phyloP scores from a whole-genome alignment of 78 protist genomes.

The Emiliania huxleyi region DNA sequence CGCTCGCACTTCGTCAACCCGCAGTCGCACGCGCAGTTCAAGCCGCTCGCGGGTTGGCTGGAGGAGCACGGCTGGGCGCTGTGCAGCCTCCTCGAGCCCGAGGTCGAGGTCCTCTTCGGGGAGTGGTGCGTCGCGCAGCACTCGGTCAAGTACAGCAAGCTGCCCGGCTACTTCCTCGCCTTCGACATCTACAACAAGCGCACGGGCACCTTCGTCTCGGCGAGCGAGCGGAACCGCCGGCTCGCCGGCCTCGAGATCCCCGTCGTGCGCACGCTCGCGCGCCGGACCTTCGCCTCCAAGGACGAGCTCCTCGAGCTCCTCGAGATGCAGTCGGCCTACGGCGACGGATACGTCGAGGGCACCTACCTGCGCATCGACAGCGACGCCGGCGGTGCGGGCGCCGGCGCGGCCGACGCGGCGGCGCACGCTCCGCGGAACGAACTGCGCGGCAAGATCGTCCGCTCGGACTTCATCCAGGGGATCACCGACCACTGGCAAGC shows the following conservation, averaged over 20 bases:
- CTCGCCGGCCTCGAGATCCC: not conserved
- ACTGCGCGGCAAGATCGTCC: slow-evolving; percentile 33
- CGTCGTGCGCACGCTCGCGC: not conserved
- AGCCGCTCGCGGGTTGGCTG: slow-evolving; percentile 35
- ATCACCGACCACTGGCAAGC: slow-evolving; percentile 13
- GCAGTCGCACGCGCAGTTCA: slow-evolving; percentile 6
- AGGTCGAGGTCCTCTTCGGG: slow-evolving; percentile 45
- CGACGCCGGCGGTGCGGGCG: not conserved
- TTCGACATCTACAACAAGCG: slow-evolving; percentile 54
- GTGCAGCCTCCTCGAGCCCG: slow-evolving; percentile 41
- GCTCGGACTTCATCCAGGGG: slow-evolving; percentile 35
- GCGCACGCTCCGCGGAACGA: not conserved
- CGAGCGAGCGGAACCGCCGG: not conserved
- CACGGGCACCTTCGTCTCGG: not conserved
- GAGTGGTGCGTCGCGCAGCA: slow-evolving; percentile 60
- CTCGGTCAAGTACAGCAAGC: slow-evolving; percentile 24
- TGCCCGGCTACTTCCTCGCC: slow-evolving; percentile 62
- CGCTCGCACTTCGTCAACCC: slow-evolving; percentile 46
- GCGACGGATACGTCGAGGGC: slow-evolving; percentile 5
- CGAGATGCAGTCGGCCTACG: not conserved
- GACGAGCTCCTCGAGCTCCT: not conserved
- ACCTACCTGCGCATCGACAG: slow-evolving; percentile 6
- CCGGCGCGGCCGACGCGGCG: not conserved
- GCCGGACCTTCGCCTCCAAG: not conserved
- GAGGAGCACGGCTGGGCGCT: slow-evolving; percentile 27